Percentiles rank a stretch among this genome's conserved stretches.
These are phyloP conservation scores for Medicago arabica DNA, from an alignment of 306 rosid genomes.

Conservation along the genomic window DNA sequence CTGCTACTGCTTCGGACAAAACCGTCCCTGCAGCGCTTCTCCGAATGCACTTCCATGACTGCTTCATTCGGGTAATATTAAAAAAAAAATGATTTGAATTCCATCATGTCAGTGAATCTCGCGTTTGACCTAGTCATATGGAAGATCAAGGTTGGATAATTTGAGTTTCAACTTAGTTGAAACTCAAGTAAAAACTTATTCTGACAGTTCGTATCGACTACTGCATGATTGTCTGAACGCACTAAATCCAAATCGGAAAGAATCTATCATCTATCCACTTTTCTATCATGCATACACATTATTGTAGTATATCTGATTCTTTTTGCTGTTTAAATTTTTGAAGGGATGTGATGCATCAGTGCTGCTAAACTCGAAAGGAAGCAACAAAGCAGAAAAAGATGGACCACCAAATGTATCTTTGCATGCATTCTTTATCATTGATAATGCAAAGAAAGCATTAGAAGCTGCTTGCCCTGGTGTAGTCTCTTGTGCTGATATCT, in stretches of 20 bases:
- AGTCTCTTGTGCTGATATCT: conserved; percentile 72
- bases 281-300: neutral
- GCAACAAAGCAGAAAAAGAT: conserved; percentile 75
- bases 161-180: neutral
- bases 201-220: neutral
- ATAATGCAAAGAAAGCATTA: conserved; percentile 59
- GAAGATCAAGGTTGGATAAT: neutral
- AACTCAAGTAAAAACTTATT: too few relatives aligned
- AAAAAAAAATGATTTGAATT: neutral
- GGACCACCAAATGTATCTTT: conserved; percentile 83
- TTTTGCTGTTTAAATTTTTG: conserved; percentile 1
- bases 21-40: conserved; percentile 86
- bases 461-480: conserved; percentile 63
- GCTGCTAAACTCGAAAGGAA: conserved; percentile 74
- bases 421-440: conserved; percentile 82
- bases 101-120: neutral
- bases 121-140: neutral
- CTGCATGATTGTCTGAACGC: neutral
- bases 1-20: conserved; percentile 53
- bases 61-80: conserved; percentile 70
- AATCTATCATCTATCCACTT: neutral
- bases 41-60: conserved; percentile 84
- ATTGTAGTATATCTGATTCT: neutral
- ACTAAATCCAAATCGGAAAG: neutral
- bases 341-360: conserved; percentile 90